Evolutionary conservation across 169 alveolate genomes (phyloP), one percentile per base, ranked within the genome.

Genomic region (Plasmodium knowlesi): DNA sequence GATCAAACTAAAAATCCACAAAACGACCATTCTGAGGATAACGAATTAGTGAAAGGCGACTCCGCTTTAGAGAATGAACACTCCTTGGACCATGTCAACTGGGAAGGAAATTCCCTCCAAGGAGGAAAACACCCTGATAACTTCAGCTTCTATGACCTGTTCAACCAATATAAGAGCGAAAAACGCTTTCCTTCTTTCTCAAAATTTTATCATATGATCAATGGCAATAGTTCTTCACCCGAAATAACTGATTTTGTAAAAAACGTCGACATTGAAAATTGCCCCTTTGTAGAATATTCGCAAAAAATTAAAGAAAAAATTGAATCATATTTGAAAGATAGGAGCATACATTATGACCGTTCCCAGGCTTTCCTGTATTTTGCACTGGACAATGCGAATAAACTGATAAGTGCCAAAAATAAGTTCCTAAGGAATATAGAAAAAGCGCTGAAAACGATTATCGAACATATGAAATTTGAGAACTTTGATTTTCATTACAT

Each of bases 371-470:
- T 57, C 54, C 30, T 46, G 14, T 25, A 89, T 5, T 89, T 89
- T 46, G 71, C 89, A 14, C 53, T 22, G 16, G 74, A 79, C 30
- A 79, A 80, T 89, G 94, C 90, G 73, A 43, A 79, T 28, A 79
- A 30, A 79, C 50, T 89, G 83, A 39, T 89, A 89, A 79, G 82
- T 32, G 67, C 82, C 5, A 89, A 89, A 79, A 57, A 79, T 12
- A 89, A 89, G 57, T 79, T 89, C 71, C 43, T 89, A 79, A 79
- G 30, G 61, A 89, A 89, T 89, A 79, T 89, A 67, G 94, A 89
- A 72, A 89, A 89, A 79, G 94, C 71, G 82, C 80, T 89, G 14
- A 89, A 89, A 89, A 89, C 83, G 50, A 89, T 89, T 61, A 70
- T 89, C 50, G 94, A 89, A 79, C 71, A 89, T 79, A 89, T 89